Conservation (phyloP, 176 grass and related monocot genomes). For the barley (Hordeum vulgare) region DNA sequence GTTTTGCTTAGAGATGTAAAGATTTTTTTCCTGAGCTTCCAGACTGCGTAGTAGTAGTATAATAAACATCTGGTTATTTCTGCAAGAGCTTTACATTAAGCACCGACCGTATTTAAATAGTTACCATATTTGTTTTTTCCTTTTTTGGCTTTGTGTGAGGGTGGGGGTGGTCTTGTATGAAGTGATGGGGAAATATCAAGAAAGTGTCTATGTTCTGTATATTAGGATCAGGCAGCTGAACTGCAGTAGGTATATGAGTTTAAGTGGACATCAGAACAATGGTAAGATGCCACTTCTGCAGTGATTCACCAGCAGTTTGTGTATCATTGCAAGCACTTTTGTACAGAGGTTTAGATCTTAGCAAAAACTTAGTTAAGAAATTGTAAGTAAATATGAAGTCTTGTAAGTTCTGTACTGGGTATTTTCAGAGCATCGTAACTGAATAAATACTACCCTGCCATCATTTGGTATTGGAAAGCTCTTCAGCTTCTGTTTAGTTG, state of each 20-base stretch:
- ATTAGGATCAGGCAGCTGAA: neutral
- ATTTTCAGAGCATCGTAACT: neutral
- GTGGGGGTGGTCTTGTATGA: neutral
- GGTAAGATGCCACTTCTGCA: neutral
- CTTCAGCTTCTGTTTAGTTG: neutral
- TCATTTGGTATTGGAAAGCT: neutral
- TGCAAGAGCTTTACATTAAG: neutral
- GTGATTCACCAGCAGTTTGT: neutral
- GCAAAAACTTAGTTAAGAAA: constrained; percentile 5
- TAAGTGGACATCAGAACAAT: too few relatives aligned
- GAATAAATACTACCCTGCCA: neutral
- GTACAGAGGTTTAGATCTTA: neutral
- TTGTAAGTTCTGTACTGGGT: neutral
- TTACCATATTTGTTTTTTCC: neutral
- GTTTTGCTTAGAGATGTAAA: neutral
- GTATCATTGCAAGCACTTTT: neutral
- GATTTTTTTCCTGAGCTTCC: neutral
- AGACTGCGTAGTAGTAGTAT: neutral
- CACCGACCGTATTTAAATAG: neutral
- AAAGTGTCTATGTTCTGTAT: neutral
- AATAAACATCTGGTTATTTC: neutral
- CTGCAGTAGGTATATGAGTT: neutral
- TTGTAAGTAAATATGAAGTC: neutral
- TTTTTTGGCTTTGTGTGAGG: neutral
- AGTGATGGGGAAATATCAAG: neutral